Conservation (phyloP, 768 basidiomycete species). For the Pleurotus sapidus region DNA sequence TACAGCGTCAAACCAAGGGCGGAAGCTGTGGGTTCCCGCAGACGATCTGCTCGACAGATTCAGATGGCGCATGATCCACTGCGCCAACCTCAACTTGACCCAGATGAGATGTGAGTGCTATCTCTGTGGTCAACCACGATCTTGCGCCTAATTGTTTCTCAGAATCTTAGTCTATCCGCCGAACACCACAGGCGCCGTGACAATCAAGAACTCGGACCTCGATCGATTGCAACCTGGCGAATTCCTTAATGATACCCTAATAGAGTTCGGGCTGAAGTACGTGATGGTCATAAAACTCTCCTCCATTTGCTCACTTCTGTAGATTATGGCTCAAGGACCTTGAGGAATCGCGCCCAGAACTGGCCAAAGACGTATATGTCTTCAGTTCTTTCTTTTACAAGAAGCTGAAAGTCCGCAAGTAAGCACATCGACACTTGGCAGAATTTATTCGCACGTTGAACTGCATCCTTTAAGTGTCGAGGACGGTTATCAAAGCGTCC, state of each 20-base stretch:
- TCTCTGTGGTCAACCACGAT: constrained; percentile 4
- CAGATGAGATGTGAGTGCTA: constrained; percentile 62
- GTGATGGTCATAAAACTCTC: constrained; percentile 20
- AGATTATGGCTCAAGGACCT: constrained; percentile 73
- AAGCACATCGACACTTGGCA: constrained; percentile 14
- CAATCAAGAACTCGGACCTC: constrained; percentile 78
- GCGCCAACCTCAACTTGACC: constrained; percentile 31
- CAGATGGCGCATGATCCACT: constrained; percentile 20
- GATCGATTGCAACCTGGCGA: constrained; percentile 73
- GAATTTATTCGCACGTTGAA: not conserved
- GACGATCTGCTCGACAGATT: constrained; percentile 34
- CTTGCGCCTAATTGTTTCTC: not conserved
- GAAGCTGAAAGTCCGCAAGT: constrained; percentile 78
- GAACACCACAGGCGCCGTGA: constrained; percentile 68
- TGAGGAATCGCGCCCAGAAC: constrained; percentile 48
- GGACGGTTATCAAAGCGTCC: constrained; percentile 79
- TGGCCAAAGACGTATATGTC: constrained; percentile 77
- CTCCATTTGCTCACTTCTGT: constrained; percentile 2
- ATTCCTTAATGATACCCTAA: constrained; percentile 93
- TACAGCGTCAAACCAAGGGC: no score
- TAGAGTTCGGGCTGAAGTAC: constrained; percentile 94
- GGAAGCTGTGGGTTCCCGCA: constrained; percentile 11
- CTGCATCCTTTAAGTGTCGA: constrained; percentile 33
- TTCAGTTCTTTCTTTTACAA: constrained; percentile 99
- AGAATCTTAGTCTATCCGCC: constrained; percentile 81